Evolutionary conservation across 2,329 filamentous ascomycete species (phyloP).

Genomic region (Magnaporthiopsis rhizophila): DNA sequence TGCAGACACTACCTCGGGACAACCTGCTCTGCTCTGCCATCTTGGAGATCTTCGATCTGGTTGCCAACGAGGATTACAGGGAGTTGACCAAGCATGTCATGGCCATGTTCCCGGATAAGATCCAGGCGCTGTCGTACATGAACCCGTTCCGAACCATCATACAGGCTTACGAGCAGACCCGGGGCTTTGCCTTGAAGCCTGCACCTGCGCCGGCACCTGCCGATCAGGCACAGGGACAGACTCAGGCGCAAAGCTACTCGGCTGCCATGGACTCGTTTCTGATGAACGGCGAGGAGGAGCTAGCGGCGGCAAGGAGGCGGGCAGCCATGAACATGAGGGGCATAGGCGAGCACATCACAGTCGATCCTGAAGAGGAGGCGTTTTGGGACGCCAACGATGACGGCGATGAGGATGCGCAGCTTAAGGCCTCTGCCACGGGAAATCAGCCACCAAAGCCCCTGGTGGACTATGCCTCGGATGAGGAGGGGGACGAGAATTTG

Average conservation of each 20-base stretch:
- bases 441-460: constrained; percentile 49
- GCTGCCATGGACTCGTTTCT: constrained; percentile 58
- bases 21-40: constrained; percentile 92
- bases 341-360: constrained; percentile 58
- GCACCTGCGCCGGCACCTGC: neutral
- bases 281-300: constrained; percentile 59
- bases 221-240: constrained; percentile 7
- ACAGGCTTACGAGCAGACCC: constrained; percentile 69
- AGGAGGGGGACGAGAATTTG: constrained; percentile 62
- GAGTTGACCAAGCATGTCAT: constrained; percentile 77
- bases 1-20: constrained; percentile 80
- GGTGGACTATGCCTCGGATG: constrained; percentile 89
- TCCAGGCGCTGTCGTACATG: constrained; percentile 71
- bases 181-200: constrained; percentile 27
- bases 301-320: constrained; percentile 28
- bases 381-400: constrained; percentile 83
- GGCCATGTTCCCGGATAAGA: constrained; percentile 70
- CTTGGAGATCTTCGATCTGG: constrained; percentile 86
- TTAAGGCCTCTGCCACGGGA: constrained; percentile 16
- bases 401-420: constrained; percentile 69
- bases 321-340: constrained; percentile 41
- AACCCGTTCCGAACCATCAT: constrained; percentile 76
- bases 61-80: constrained; percentile 75
- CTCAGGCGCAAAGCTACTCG: constrained; percentile 33
- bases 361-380: constrained; percentile 80